Evolutionary conservation across 2,329 filamentous ascomycete species (phyloP).

Genomic region (Hymenotorrendiella dingleyae): DNA sequence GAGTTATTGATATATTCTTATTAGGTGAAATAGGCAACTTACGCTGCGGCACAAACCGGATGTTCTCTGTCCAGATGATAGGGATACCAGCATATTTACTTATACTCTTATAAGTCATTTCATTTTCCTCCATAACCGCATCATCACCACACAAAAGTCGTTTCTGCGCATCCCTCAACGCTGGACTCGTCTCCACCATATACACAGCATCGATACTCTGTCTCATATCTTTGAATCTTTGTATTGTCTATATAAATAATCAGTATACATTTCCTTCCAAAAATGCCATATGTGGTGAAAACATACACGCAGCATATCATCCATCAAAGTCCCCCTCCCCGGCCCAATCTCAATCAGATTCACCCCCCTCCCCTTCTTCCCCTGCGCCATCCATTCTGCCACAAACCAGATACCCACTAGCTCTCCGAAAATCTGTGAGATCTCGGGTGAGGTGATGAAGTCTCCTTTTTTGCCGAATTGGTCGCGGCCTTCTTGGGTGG

Average conservation of each 20-base stretch:
- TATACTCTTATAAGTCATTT: conserved; percentile 66
- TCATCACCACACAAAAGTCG: conserved; percentile 73
- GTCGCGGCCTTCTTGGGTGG: conserved; percentile 62
- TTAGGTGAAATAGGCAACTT: conserved; percentile 1
- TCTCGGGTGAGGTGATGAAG: conserved; percentile 95
- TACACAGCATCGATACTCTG: conserved; percentile 80
- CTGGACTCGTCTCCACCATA: conserved; percentile 86
- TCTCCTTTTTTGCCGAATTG: conserved; percentile 92
- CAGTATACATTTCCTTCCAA: neutral
- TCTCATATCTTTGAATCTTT: conserved; percentile 73
- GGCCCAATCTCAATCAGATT: conserved; percentile 93
- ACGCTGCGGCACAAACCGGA: conserved; percentile 18
- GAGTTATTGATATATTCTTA: neutral
- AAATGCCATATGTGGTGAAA: neutral
- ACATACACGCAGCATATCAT: conserved; percentile 82
- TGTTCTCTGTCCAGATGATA: conserved; percentile 81
- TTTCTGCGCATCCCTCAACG: conserved; percentile 72
- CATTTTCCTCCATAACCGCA: conserved; percentile 60
- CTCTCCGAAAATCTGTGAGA: conserved; percentile 95
- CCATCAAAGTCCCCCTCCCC: conserved; percentile 92
- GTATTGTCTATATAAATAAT: conserved; percentile 58
- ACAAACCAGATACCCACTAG: conserved; percentile 92
- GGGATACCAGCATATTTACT: conserved; percentile 70
- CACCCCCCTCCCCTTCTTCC: conserved; percentile 64
- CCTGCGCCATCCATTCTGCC: conserved; percentile 93